Conservation (phyloP, 2,329 filamentous ascomycete species). For the Elsinoe arachidis region DNA sequence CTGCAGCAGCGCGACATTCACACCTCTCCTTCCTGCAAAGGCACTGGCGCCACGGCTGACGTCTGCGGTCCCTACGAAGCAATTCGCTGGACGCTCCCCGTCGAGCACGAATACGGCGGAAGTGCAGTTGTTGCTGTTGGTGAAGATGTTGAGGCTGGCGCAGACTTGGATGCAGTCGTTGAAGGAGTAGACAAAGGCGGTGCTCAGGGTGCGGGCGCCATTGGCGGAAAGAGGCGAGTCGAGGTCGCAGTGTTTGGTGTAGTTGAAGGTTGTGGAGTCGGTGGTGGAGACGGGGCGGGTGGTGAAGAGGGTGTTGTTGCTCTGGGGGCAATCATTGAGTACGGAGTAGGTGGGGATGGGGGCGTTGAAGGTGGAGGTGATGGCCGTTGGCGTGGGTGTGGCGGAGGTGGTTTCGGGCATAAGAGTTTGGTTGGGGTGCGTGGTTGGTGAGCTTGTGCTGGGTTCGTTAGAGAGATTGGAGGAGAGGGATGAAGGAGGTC, state of each 20-base stretch:
- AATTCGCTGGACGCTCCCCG: conserved; percentile 24
- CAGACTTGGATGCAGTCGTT: conserved; percentile 30
- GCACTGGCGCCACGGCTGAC: not conserved
- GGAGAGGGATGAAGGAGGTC: not conserved
- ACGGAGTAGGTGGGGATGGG: conserved; percentile 26
- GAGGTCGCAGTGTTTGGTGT: conserved; percentile 28
- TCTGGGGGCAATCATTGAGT: conserved; percentile 24
- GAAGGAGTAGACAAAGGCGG: conserved; percentile 30
- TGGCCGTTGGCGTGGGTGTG: conserved; percentile 17
- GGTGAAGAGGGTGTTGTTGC: conserved; percentile 26
- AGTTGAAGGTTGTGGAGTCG: conserved; percentile 16
- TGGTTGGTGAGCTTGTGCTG: conserved; percentile 17
- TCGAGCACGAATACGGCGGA: conserved; percentile 25
- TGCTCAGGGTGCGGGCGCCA: conserved; percentile 15
- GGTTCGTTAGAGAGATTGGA: conserved; percentile 14
- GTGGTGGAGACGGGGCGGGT: conserved; percentile 21
- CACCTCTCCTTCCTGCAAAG: conserved; percentile 10
- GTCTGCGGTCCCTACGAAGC: conserved; percentile 24
- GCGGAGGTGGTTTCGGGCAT: conserved; percentile 15
- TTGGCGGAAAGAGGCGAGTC: conserved; percentile 21
- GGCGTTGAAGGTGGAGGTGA: conserved; percentile 23
- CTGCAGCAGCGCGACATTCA: conserved; percentile 16
- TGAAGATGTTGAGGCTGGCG: conserved; percentile 24
- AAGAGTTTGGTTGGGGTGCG: not conserved
- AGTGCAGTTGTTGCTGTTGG: conserved; percentile 21